Conservation (phyloP, 2,329 filamentous ascomycete species). For the Colletotrichum navitas region DNA sequence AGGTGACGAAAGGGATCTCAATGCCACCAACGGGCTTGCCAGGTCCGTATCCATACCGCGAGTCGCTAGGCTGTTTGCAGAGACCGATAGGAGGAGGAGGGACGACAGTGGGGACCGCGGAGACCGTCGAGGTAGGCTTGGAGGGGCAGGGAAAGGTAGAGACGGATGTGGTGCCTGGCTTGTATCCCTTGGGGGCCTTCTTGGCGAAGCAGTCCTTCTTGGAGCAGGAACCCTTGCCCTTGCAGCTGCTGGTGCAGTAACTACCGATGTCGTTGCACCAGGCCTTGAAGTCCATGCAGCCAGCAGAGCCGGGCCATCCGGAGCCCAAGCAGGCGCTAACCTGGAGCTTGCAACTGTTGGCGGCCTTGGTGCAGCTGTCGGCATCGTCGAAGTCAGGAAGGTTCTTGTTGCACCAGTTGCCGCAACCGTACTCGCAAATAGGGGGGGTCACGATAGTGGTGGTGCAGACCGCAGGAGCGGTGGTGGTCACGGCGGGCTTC, state of each 20-base stretch:
- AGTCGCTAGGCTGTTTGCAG: slow-evolving; percentile 66
- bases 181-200: slow-evolving; percentile 54
- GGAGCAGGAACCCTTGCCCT: slow-evolving; percentile 51
- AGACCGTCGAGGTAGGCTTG: slow-evolving; percentile 47
- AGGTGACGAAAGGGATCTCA: slow-evolving; percentile 64
- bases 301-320: slow-evolving; percentile 60
- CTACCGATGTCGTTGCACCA: slow-evolving; percentile 63
- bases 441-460: slow-evolving; percentile 59
- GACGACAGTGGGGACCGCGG: slow-evolving; percentile 50
- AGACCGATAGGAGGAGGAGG: slow-evolving; percentile 64
- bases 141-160: slow-evolving; percentile 45
- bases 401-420: slow-evolving; percentile 65
- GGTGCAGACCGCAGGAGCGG: slow-evolving; percentile 60
- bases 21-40: slow-evolving; percentile 69
- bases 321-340: slow-evolving; percentile 65
- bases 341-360: slow-evolving; percentile 61
- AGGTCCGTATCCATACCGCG: slow-evolving; percentile 75
- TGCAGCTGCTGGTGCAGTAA: slow-evolving; percentile 59
- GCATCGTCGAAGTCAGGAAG: slow-evolving; percentile 62
- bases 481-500: slow-evolving; percentile 48
- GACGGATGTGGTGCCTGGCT: slow-evolving; percentile 48
- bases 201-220: slow-evolving; percentile 60
- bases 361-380: slow-evolving; percentile 56
- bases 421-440: slow-evolving; percentile 67
- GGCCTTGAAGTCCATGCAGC: slow-evolving; percentile 63